Conservation (phyloP, 2,329 filamentous ascomycete species). For the Knufia fluminis region DNA sequence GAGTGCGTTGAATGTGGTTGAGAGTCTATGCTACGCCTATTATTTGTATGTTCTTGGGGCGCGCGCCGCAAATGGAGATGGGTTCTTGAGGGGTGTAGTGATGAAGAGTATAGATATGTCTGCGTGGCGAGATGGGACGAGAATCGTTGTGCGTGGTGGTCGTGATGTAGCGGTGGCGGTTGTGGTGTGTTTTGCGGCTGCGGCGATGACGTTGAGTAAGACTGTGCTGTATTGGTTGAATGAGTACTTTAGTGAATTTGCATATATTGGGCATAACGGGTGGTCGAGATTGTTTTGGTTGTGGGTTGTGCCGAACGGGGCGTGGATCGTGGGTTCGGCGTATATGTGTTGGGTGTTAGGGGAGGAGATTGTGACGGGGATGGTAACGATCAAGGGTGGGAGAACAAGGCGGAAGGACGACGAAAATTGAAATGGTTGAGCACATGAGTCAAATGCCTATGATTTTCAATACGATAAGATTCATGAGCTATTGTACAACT, state of each 20-base stretch:
- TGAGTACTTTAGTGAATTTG: slow-evolving; percentile 52
- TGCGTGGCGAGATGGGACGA: slow-evolving; percentile 11
- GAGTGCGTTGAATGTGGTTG: slow-evolving; percentile 56
- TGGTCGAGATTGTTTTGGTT: slow-evolving; percentile 44
- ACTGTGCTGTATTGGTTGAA: slow-evolving; percentile 58
- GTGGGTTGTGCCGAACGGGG: slow-evolving; percentile 57
- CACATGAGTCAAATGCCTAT: no score
- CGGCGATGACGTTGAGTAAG: slow-evolving; percentile 57
- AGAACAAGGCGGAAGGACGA: no score
- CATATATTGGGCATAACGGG: slow-evolving; percentile 54
- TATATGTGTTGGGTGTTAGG: slow-evolving; percentile 55
- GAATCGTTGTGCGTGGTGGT: slow-evolving; percentile 4
- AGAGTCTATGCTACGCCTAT: slow-evolving; percentile 54
- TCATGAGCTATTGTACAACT: no score
- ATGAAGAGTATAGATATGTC: neutral
- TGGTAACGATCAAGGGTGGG: no score
- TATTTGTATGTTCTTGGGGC: slow-evolving; percentile 48
- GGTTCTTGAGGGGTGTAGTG: slow-evolving; percentile 1
- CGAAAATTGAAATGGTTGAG: no score
- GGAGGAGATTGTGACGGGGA: slow-evolving; percentile 43
- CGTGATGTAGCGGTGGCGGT: slow-evolving; percentile 43
- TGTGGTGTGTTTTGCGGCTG: slow-evolving; percentile 49
- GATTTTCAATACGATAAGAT: no score
- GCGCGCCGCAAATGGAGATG: slow-evolving; percentile 23
- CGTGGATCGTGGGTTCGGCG: slow-evolving; percentile 54